Percentiles rank a stretch among this genome's conserved stretches.
phyloP scores from a whole-genome alignment of 768 basidiomycete genomes.

The Tricholoma hemisulphureum region DNA sequence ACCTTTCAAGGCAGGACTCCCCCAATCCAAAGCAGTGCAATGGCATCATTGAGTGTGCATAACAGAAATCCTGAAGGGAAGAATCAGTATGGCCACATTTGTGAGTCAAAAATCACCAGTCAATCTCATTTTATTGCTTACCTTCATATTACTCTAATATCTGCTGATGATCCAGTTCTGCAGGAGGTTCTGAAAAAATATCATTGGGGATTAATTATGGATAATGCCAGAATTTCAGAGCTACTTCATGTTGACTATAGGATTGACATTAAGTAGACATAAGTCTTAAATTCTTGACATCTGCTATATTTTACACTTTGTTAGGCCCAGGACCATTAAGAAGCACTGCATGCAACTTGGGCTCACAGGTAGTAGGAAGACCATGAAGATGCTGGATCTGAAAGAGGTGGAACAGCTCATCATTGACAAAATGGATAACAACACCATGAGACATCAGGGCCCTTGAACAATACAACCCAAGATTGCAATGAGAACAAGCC shows the following conservation, averaged over 20 bases:
- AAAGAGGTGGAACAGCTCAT: conserved; percentile 8
- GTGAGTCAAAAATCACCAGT: conserved; percentile 7
- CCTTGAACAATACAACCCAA: conserved; percentile 11
- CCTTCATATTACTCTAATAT: not conserved
- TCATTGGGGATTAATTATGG: conserved; percentile 15
- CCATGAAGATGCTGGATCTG: not conserved
- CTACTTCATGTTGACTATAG: conserved; percentile 15
- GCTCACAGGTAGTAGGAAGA: not conserved
- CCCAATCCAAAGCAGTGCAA: not conserved
- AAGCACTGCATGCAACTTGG: not conserved
- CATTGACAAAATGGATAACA: conserved; percentile 20
- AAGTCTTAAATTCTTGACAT: not conserved
- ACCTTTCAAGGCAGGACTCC: not conserved
- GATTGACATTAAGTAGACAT: conserved; percentile 15
- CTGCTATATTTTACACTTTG: not conserved
- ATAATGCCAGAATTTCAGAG: conserved; percentile 18
- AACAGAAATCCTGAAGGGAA: conserved; percentile 18
- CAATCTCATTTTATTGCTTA: not conserved
- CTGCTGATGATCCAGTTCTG: conserved; percentile 13
- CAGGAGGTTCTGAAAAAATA: conserved; percentile 7
- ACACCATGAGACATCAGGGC: conserved; percentile 9
- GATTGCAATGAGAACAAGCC: conserved; percentile 13
- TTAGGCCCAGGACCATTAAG: not conserved
- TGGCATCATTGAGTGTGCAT: not conserved
- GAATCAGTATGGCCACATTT: conserved; percentile 17